Base-by-base conservation (phyloP, 2,329 filamentous ascomycete genomes). In the Pyricularia pennisetigena region DNA sequence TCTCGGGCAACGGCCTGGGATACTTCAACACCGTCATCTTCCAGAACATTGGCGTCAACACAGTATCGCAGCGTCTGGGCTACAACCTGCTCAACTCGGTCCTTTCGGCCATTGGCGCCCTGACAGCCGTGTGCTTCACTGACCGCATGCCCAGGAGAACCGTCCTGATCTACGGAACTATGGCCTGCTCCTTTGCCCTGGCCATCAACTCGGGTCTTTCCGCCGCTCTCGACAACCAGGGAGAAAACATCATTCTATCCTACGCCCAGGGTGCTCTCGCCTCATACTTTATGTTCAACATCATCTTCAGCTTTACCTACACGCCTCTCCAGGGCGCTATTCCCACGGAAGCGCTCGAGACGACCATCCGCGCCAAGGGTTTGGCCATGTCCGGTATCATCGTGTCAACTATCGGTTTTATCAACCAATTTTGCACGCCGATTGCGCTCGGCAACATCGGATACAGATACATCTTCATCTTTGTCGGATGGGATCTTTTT, bases 11-110 rank as follows among this genome's bases (percentile, higher is more conserved):
- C 69, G 81, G 81, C 67, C 78, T 83, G 7, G 80, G 81, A 16
- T 84, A 83, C 75, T 84, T 83, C 75, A 83, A 83, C 73, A 77
- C 82, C 8, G 78, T 77, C 54, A 83, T 84, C 71, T 83, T 81
- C 72, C 70, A 77, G 61, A 75, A 76, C 67, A 75, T 81, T 29
- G 79, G 80, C 35, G 72, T 81, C 70, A 74, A 69, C 2, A 73
- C 72, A 6, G 75, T 78, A 12, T 73, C 76, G 32, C 69, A 75
- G 67, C 81, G 83, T 72, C 75, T 83, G 30, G 79, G 77, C 20
- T 81, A 81, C 71, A 83, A 83, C 72, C 73, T 83, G 10, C 77
- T 83, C 68, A 83, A 82, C 75, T 79, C 78, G 49, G 76, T 80
- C 29, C 73, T 83, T 1, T 82, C 80, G 0, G 80, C 80, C 65